Percentiles rank a stretch among this genome's conserved stretches.
Conservation (phyloP, 108 stramenopile species). For the Schizochytrium sp. region DNA sequence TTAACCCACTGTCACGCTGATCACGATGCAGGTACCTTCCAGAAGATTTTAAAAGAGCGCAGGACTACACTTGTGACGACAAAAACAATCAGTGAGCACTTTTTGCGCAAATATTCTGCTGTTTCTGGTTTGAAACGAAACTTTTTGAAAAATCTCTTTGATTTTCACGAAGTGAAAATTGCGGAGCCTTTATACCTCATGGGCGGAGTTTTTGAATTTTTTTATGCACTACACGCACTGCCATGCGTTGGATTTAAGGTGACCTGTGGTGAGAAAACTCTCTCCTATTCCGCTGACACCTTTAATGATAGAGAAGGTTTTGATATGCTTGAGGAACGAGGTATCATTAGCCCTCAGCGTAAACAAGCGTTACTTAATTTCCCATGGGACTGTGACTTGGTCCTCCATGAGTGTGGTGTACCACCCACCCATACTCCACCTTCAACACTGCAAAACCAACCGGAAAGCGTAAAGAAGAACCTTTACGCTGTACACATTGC, state of each 20-base stretch:
- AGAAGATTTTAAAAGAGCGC: constrained; percentile 89
- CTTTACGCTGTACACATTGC: constrained; percentile 89
- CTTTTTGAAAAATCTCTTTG: constrained; percentile 84
- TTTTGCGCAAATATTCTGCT: constrained; percentile 93
- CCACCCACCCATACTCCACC: constrained; percentile 94
- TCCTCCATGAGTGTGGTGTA: constrained; percentile 91
- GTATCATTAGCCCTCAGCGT: constrained; percentile 43
- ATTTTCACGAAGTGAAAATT: constrained; percentile 87
- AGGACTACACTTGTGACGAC: constrained; percentile 90
- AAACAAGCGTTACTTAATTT: constrained; percentile 4
- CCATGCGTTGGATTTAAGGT: constrained; percentile 92
- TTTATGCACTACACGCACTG: constrained; percentile 89
- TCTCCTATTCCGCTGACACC: constrained; percentile 93
- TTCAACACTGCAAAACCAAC: constrained; percentile 81
- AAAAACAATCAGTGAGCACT: constrained; percentile 91
- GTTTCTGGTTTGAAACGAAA: constrained; percentile 84
- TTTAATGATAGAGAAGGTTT: constrained; percentile 85
- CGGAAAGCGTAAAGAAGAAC: constrained; percentile 81
- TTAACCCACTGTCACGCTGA: constrained; percentile 94
- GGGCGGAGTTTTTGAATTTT: constrained; percentile 88
- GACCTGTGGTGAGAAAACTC: constrained; percentile 87
- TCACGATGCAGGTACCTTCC: constrained; percentile 94
- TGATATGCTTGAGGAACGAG: constrained; percentile 75
- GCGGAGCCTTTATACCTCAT: constrained; percentile 86
- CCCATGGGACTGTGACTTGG: constrained; percentile 83